Evolutionary conservation across 2,329 filamentous ascomycete species (phyloP).

Genomic region (Raffaelea albimanens): DNA sequence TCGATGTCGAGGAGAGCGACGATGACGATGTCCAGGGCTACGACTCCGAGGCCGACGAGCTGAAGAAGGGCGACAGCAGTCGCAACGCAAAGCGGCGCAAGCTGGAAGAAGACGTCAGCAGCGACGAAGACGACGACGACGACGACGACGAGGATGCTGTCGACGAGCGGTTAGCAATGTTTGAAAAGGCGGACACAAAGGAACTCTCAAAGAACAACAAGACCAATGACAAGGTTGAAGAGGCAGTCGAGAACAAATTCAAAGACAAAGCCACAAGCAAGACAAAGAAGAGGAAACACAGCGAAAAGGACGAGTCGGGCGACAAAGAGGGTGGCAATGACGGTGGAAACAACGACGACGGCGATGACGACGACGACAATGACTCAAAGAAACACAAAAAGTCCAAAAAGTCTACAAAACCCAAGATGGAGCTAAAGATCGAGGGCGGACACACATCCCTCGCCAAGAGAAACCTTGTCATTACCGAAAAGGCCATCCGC

Average conservation of each 20-base stretch:
- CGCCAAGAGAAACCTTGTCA: slow-evolving; percentile 50
- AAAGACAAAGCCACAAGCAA: background rate
- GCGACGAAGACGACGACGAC: slow-evolving; percentile 24
- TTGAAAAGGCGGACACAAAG: background rate
- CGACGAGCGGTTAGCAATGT: too few species aligned
- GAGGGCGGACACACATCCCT: slow-evolving; percentile 25
- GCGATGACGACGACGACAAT: background rate
- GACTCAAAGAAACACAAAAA: background rate
- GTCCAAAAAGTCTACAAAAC: background rate
- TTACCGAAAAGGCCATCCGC: slow-evolving; percentile 53
- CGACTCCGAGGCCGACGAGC: slow-evolving; percentile 56
- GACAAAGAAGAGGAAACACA: background rate
- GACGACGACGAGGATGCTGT: background rate
- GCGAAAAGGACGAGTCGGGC: slow-evolving; percentile 11
- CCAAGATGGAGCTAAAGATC: too few species aligned
- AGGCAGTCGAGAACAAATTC: background rate
- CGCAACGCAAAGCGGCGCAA: slow-evolving; percentile 55
- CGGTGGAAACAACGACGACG: background rate
- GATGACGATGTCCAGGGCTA: slow-evolving; percentile 51
- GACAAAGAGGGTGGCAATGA: background rate
- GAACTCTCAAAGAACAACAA: background rate
- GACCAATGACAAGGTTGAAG: background rate
- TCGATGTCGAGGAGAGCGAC: slow-evolving; percentile 51
- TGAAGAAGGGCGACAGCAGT: slow-evolving; percentile 45
- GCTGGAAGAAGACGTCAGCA: slow-evolving; percentile 31